Evolutionary conservation across 805 yeast genomes (phyloP), one percentile per base, ranked within the genome.

Genomic region (Kuraishia ogatae): DNA sequence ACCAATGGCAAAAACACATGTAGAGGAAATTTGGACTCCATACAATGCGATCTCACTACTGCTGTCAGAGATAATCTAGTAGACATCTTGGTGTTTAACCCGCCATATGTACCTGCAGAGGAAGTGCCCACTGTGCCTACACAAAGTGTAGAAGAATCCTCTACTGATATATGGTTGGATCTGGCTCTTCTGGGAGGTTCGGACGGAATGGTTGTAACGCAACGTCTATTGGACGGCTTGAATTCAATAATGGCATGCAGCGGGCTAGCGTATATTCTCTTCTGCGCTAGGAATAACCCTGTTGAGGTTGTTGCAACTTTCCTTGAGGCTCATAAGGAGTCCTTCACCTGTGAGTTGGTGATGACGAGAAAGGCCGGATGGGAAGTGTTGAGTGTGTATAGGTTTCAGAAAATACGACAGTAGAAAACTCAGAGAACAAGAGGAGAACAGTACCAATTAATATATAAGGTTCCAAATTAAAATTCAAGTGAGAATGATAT

Each of bases 21-120:
- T 2, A 20, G 29, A 19, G 50, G 53, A 46, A 65, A 62, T 51
- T 60, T 82, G 19, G 88, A 83, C 46, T 59, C 75, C 0, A 55
- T 85, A 1, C 88, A 87, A 57, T 77, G 83, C 65, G 80, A 80
- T 62, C 69, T 91, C 29, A 78, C 87, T 0, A 61, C 76, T 10
- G 74, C 81, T 2, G 58, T 90, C 10, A 66, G 78, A 13, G 63
- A 64, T 0, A 61, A 75, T 1, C 53, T 70, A 3, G 76, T 91
- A 1, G 98, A 94, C 63, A 56, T 93, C 0, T 71, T 94, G 22
- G 75, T 94, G 0, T 94, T 94, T 70, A 94, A 94, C 64, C 99
- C 99, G 0, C 99, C 99, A 0, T 94, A 94, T 65, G 99, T 94
- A 1, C 99, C 99, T 0, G 89, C 93, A 1, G 91, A 84, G 56